phyloP scores from a whole-genome alignment of 495 filamentous ascomycete genomes.

The Jackrogersella minutella region DNA sequence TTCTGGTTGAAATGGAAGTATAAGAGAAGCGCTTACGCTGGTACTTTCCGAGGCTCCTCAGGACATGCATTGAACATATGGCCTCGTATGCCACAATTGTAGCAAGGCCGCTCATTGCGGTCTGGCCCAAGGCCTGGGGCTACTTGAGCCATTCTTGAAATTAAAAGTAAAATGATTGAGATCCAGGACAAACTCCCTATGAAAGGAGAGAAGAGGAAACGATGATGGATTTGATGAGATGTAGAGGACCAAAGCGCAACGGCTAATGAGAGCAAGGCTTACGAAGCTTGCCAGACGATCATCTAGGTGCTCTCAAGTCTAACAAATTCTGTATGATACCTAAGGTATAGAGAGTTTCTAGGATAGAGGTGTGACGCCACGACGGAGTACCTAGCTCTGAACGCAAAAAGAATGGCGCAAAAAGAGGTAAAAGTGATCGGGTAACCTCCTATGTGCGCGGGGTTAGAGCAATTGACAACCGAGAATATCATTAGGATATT shows the following conservation, averaged over 20 bases:
- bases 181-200: not conserved
- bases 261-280: not conserved
- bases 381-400: slow-evolving; percentile 10
- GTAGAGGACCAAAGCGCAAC: slow-evolving; percentile 24
- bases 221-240: not conserved
- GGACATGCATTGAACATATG: slow-evolving; percentile 62
- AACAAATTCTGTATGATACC: not conserved
- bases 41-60: slow-evolving; percentile 56
- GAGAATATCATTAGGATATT: slow-evolving; percentile 1
- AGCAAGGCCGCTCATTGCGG: slow-evolving; percentile 54
- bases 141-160: slow-evolving; percentile 42
- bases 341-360: slow-evolving; percentile 4
- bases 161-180: slow-evolving; percentile 18
- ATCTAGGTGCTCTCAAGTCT: not conserved
- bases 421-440: slow-evolving; percentile 9
- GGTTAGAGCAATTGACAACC: slow-evolving; percentile 19
- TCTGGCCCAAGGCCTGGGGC: slow-evolving; percentile 47
- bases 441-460: slow-evolving; percentile 26
- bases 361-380: slow-evolving; percentile 8
- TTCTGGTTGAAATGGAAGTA: slow-evolving; percentile 31
- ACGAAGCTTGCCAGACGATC: slow-evolving; percentile 6
- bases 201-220: not conserved
- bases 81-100: slow-evolving; percentile 59
- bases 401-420: slow-evolving; percentile 6
- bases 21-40: slow-evolving; percentile 65